These are phyloP conservation scores for Corylus heterophylla DNA, from an alignment of 306 rosid species.

Conservation along the genomic window DNA sequence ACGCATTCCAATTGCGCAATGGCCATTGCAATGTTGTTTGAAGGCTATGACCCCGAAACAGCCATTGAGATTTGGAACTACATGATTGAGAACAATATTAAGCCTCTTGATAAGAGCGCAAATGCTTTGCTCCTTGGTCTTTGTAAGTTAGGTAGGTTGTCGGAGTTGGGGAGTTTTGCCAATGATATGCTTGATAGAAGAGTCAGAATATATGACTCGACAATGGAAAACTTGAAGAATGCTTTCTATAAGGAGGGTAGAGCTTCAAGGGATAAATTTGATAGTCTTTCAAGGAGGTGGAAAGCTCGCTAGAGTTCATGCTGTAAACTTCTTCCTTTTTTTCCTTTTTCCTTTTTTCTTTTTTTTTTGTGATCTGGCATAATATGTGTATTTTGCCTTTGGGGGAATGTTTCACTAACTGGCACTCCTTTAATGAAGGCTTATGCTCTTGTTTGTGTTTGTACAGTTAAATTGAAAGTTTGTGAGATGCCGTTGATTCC, in stretches of 20 bases:
- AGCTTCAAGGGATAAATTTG: slow-evolving; percentile 55
- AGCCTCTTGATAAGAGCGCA: slow-evolving; percentile 56
- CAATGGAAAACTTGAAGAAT: slow-evolving; percentile 55
- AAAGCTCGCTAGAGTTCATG: slow-evolving; percentile 28
- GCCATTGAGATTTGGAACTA: slow-evolving; percentile 63
- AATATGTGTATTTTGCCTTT: background rate
- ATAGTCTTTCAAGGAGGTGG: slow-evolving; percentile 56
- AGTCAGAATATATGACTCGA: slow-evolving; percentile 50
- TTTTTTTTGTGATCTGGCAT: background rate
- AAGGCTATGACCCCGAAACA: slow-evolving; percentile 66
- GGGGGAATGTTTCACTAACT: background rate
- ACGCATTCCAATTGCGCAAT: slow-evolving; percentile 46
- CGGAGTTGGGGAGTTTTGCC: slow-evolving; percentile 46
- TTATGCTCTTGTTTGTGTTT: too few relatives aligned
- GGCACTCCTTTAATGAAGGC: background rate
- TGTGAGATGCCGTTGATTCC: too few relatives aligned
- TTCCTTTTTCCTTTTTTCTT: background rate
- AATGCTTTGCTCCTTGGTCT: slow-evolving; percentile 68
- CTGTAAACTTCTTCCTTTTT: slow-evolving; percentile 13
- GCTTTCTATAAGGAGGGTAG: slow-evolving; percentile 55
- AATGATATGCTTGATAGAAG: slow-evolving; percentile 59
- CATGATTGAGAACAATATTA: slow-evolving; percentile 49
- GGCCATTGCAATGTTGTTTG: slow-evolving; percentile 59
- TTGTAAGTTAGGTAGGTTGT: slow-evolving; percentile 46
- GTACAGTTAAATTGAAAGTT: too few relatives aligned